Evolutionary conservation across 495 filamentous ascomycete genomes (phyloP), one percentile per base, ranked within the genome.

Genomic region (Neurospora tetraspora): DNA sequence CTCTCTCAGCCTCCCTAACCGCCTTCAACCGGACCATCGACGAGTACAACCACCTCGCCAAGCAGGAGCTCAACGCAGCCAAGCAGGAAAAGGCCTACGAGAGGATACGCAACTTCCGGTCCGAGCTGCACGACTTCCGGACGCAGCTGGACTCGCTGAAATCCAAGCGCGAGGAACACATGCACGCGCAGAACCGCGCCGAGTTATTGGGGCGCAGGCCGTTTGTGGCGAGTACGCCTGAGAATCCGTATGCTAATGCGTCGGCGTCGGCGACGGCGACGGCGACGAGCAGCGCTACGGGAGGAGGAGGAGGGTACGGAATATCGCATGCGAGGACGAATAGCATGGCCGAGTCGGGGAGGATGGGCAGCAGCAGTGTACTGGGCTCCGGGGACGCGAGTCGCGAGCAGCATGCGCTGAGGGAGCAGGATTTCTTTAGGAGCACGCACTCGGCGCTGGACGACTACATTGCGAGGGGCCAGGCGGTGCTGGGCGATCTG

Each of bases 131-230:
- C 36, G 93, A 95, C 69, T 98, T 92, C 79, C 87, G 93, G 11
- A 81, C 88, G 70, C 89, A 92, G 72, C 90, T 98, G 68, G 91
- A 94, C 72, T 84, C 85, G 61, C 83, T 98, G 27, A 94, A 94
- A 76, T 83, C 87, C 39, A 89, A 91, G 70, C 83, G 89, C 72
- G 93, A 96, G 72, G 93, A 97, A 34, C 85, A 87, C 84, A 87
- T 89, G 82, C 90, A 91, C 42, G 83, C 86, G n/a, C 85, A 89
- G 71, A 91, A 94, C 78, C 89, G 94, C 71, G 87, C 86, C 70
- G 96, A 99, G 80, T 89, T 99, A 34, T 87, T 98, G 2, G 94
- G 95, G 20, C 88, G 96, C n/a, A 88, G 96, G 16, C 93, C 94
- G 20, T 94, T 97, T 78, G 87, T 92, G 68, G 87, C 93, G 18